phyloP scores from a whole-genome alignment of 768 basidiomycete species.

The Suillus fuscotomentosus region DNA sequence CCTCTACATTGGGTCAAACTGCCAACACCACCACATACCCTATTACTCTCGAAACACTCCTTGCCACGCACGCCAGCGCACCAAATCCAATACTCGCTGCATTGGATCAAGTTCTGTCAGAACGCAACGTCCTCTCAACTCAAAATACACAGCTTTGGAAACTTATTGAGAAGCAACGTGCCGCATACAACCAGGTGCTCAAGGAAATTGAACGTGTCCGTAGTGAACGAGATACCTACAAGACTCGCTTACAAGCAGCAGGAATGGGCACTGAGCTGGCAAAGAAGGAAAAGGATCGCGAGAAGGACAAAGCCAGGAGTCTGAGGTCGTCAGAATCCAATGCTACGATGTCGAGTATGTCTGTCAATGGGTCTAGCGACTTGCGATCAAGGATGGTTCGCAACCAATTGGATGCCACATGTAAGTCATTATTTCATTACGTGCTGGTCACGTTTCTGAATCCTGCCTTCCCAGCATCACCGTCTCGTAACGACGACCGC shows the following conservation, averaged over 20 bases:
- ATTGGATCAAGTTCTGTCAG: conserved; percentile 72
- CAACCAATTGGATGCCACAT: conserved; percentile 32
- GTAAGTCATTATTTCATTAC: conserved; percentile 16
- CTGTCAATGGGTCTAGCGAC: conserved; percentile 23
- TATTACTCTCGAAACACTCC: conserved; percentile 51
- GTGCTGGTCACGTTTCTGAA: background rate
- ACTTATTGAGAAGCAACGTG: conserved; percentile 87
- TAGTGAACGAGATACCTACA: conserved; percentile 69
- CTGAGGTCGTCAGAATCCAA: conserved; percentile 24
- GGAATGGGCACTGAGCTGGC: conserved; percentile 38
- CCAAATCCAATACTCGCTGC: conserved; percentile 57
- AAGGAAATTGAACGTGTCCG: conserved; percentile 87
- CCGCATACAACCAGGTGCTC: conserved; percentile 74
- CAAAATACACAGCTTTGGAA: conserved; percentile 96
- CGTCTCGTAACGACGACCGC: conserved; percentile 19
- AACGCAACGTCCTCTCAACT: conserved; percentile 75
- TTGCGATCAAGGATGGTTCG: conserved; percentile 21
- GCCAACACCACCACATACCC: conserved; percentile 30
- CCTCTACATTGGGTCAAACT: conserved; percentile 26
- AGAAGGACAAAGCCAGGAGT: conserved; percentile 12
- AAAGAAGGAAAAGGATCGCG: conserved; percentile 26
- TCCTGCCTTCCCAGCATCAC: conserved; percentile 1
- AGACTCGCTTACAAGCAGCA: conserved; percentile 31
- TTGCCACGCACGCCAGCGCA: conserved; percentile 51
- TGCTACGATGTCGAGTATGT: conserved; percentile 16